Evolutionary conservation across 192 early-diverging fungal species (phyloP).

Genomic region (Diversispora epigaea): DNA sequence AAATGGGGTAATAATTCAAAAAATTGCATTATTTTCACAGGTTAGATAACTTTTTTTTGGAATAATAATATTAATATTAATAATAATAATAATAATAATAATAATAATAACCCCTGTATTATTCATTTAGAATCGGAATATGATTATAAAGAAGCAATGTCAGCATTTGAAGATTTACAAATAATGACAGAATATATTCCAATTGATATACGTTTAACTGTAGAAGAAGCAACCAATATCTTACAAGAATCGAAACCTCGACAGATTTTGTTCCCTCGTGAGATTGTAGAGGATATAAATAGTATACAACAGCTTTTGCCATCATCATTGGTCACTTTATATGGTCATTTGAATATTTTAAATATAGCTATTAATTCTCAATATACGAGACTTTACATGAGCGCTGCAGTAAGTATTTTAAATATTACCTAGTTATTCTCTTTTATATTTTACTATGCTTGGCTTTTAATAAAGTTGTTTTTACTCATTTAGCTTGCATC

Average conservation of each 20-base stretch:
- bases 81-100: not conserved
- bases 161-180: slow-evolving; percentile 40
- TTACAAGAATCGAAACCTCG: slow-evolving; percentile 37
- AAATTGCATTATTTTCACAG: slow-evolving; percentile 52
- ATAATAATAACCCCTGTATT: not conserved
- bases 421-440: not conserved
- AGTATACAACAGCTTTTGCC: not conserved
- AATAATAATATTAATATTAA: not conserved
- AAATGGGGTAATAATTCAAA: slow-evolving; percentile 49
- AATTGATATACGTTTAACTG: slow-evolving; percentile 40
- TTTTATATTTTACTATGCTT: not conserved
- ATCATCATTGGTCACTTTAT: not conserved
- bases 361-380: slow-evolving; percentile 18
- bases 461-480: not conserved
- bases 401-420: slow-evolving; percentile 5
- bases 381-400: not conserved
- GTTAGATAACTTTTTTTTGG: slow-evolving; percentile 26
- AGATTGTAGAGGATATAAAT: not conserved
- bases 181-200: slow-evolving; percentile 37
- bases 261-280: slow-evolving; percentile 37
- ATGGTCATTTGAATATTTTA: slow-evolving; percentile 11
- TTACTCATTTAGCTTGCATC: slow-evolving; percentile 15
- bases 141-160: slow-evolving; percentile 37
- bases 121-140: slow-evolving; percentile 39
- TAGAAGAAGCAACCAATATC: slow-evolving; percentile 38